Evolutionary conservation across 2,329 filamentous ascomycete genomes (phyloP).

Genomic region (Ceratocystis harringtonii): DNA sequence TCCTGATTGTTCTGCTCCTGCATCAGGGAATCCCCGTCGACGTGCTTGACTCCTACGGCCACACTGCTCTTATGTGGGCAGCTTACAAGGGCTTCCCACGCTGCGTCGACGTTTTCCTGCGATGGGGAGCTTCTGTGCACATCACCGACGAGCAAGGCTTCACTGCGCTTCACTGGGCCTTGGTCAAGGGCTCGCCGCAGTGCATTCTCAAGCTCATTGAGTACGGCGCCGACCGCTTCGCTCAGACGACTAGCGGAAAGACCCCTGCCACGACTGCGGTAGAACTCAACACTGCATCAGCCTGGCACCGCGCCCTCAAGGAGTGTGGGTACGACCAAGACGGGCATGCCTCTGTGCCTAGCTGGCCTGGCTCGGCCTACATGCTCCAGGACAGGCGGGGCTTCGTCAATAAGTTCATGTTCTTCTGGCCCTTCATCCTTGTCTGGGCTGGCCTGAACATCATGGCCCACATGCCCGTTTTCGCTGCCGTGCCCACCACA

Average conservation of each 20-base stretch:
- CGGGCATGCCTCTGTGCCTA: constrained; percentile 52
- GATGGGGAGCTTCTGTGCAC: constrained; percentile 91
- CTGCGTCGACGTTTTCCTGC: constrained; percentile 79
- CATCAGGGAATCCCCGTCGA: constrained; percentile 95
- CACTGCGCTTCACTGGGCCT: constrained; percentile 87
- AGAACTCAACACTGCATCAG: constrained; percentile 72
- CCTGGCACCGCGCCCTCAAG: constrained; percentile 69
- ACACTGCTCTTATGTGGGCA: constrained; percentile 96
- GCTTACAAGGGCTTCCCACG: constrained; percentile 93
- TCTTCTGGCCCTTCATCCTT: constrained; percentile 71
- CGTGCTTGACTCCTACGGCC: constrained; percentile 72
- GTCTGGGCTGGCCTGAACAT: constrained; percentile 57
- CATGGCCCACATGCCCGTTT: constrained; percentile 58
- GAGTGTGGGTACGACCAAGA: constrained; percentile 75
- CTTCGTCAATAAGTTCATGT: constrained; percentile 75
- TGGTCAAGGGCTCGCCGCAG: constrained; percentile 79
- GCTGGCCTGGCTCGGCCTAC: constrained; percentile 57
- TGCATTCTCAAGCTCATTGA: constrained; percentile 91
- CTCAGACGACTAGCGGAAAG: constrained; percentile 78
- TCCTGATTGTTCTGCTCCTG: constrained; percentile 73
- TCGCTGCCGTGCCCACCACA: constrained; percentile 58
- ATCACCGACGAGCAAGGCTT: constrained; percentile 83
- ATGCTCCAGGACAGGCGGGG: constrained; percentile 61
- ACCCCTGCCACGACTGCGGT: constrained; percentile 71
- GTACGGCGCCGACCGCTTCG: constrained; percentile 87